Evolutionary conservation across 257 asterid species (phyloP).

Genomic region (Ehretia macrophylla): DNA sequence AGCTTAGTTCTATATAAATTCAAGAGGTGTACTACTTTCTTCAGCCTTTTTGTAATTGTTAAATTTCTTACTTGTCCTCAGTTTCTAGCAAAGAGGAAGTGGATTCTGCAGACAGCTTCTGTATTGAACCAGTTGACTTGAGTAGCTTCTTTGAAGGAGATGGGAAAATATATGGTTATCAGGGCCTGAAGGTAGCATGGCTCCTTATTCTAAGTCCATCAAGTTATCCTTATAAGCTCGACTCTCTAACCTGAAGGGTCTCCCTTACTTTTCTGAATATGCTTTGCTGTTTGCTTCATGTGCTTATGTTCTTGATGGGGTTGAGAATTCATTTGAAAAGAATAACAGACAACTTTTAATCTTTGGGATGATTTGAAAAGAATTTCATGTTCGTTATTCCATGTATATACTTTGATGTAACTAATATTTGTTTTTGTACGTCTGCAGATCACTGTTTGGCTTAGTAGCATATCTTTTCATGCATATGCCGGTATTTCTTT

Average conservation of each 20-base stretch:
- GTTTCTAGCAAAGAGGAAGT: conserved; percentile 76
- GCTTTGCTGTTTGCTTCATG: no score
- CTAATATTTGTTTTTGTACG: conserved; percentile 19
- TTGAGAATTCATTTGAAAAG: no score
- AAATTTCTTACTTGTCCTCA: conserved; percentile 9
- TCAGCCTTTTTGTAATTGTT: conserved; percentile 5
- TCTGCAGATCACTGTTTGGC: conserved; percentile 80
- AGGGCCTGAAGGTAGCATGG: conserved; percentile 61
- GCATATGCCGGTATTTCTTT: conserved; percentile 82
- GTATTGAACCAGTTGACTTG: conserved; percentile 69
- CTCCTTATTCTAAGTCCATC: background rate
- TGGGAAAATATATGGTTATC: conserved; percentile 78
- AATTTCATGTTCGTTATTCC: background rate
- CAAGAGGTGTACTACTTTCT: background rate
- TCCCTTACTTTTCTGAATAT: no score
- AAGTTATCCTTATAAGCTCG: background rate
- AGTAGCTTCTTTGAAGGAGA: conserved; percentile 70
- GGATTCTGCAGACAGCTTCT: conserved; percentile 54
- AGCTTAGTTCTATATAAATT: background rate
- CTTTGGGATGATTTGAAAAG: no score
- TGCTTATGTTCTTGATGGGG: no score
- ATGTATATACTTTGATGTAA: background rate
- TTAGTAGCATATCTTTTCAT: conserved; percentile 78
- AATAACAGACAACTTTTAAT: no score
- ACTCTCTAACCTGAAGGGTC: no score